Percentiles rank a stretch among this genome's conserved stretches.
Evolutionary conservation across 352 stramenopile genomes (phyloP).

Genomic region (Phytophthora macrochlamydospora): DNA sequence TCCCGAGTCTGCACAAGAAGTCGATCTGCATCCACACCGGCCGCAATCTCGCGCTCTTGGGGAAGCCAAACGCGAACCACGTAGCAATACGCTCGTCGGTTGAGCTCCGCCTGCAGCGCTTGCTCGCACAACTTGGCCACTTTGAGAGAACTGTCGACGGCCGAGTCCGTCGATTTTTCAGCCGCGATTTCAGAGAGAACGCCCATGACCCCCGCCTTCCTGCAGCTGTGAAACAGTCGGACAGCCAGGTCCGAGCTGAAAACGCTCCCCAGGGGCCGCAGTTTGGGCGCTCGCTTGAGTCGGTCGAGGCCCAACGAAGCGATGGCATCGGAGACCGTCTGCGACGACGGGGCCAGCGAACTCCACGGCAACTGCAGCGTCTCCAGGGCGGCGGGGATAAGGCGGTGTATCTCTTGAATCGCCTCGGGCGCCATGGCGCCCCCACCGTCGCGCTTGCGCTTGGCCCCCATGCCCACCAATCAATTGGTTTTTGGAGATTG

Average conservation of each 20-base stretch:
- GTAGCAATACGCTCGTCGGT: conserved; percentile 16
- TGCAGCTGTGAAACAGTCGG: conserved; percentile 33
- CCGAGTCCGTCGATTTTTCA: conserved; percentile 18
- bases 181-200: conserved; percentile 14
- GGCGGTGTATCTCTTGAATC: conserved; percentile 16
- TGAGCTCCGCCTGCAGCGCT: conserved; percentile 30
- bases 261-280: conserved; percentile 34
- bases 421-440: conserved; percentile 15
- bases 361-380: conserved; percentile 19
- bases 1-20: conserved; percentile 55
- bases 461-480: conserved; percentile 21
- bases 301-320: conserved; percentile 17
- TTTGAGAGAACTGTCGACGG: conserved; percentile 29
- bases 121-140: conserved; percentile 37
- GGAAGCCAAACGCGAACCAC: conserved; percentile 40
- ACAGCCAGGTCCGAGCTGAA: conserved; percentile 34
- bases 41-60: conserved; percentile 13
- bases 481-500: not conserved
- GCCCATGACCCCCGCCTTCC: conserved; percentile 14
- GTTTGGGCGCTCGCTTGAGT: conserved; percentile 28
- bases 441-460: conserved; percentile 23
- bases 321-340: conserved; percentile 10
- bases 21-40: conserved; percentile 38
- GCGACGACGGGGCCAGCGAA: conserved; percentile 8
- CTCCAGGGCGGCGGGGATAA: conserved; percentile 10